Percentiles rank a stretch among this genome's conserved stretches.
These are phyloP conservation scores for Kalmusia sp. DNA, from an alignment of 2,329 filamentous ascomycete species.

Conservation along the genomic window DNA sequence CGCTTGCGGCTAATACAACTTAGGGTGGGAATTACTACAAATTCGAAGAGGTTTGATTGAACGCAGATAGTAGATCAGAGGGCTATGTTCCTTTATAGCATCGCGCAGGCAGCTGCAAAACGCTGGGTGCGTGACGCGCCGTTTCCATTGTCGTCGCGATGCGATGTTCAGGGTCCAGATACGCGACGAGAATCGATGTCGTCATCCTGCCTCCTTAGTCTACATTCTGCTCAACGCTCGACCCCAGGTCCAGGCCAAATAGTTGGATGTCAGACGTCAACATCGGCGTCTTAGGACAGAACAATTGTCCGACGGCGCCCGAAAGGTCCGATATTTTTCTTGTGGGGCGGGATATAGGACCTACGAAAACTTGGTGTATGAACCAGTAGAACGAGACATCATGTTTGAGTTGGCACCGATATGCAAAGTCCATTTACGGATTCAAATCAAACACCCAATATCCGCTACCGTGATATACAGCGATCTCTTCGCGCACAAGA, in stretches of 20 bases:
- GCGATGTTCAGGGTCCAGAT: conserved; percentile 28
- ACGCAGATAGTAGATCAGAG: not conserved
- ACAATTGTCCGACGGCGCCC: too few species aligned
- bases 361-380: too few species aligned
- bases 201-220: conserved; percentile 21
- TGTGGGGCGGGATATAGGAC: too few species aligned
- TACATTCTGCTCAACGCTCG: not conserved
- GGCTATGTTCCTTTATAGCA: not conserved
- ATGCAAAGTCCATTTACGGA: not conserved
- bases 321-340: too few species aligned
- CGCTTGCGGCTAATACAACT: too few species aligned
- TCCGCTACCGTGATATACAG: conserved; percentile 2
- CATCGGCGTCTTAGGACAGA: too few species aligned
- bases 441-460: not conserved
- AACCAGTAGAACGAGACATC: too few species aligned
- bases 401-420: too few species aligned
- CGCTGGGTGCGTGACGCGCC: not conserved
- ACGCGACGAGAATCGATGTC: conserved; percentile 33
- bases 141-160: conserved; percentile 9
- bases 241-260: not conserved
- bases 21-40: too few species aligned
- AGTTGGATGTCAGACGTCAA: too few species aligned
- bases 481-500: not conserved
- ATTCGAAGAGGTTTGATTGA: not conserved
- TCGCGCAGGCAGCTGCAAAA: not conserved